Percentiles rank a stretch among this genome's conserved stretches.
Conservation (phyloP, 1,284 basidiomycete genomes). For the Inonotus obliquus region DNA sequence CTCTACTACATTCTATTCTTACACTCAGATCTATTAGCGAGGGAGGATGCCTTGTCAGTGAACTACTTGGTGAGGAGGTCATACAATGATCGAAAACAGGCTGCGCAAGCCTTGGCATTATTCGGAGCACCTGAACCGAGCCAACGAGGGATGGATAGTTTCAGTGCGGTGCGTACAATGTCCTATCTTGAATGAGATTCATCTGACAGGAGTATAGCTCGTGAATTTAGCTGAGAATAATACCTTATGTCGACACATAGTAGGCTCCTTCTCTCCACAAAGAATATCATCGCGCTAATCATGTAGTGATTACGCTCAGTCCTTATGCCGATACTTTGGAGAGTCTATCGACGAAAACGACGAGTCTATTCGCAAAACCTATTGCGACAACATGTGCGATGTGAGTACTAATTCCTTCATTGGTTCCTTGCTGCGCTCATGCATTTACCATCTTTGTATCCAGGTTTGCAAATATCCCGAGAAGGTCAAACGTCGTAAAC, state of each 20-base stretch:
- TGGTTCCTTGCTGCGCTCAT: background rate
- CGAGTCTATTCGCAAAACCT: conserved; percentile 40
- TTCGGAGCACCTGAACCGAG: conserved; percentile 47
- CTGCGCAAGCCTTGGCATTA: conserved; percentile 17
- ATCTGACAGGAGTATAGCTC: conserved; percentile 39
- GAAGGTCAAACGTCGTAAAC: conserved; percentile 47
- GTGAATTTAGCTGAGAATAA: conserved; percentile 62
- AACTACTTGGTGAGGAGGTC: conserved; percentile 48
- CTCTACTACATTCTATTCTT: background rate
- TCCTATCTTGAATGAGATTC: background rate
- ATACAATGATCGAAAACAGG: conserved; percentile 37
- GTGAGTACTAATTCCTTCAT: conserved; percentile 34
- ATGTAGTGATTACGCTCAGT: conserved; percentile 34
- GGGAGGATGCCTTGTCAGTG: conserved; percentile 65
- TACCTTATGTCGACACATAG: conserved; percentile 69
- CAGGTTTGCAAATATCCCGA: conserved; percentile 76
- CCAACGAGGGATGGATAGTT: conserved; percentile 61
- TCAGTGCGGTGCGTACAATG: conserved; percentile 47
- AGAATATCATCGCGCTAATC: background rate
- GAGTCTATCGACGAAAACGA: conserved; percentile 60
- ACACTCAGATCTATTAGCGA: conserved; percentile 42
- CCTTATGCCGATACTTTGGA: conserved; percentile 81
- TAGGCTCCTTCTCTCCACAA: conserved; percentile 31
- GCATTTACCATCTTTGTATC: background rate
- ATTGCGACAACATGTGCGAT: conserved; percentile 83